These are phyloP conservation scores for Crithidia brevicula DNA, from an alignment of 208 protist species.

Conservation along the genomic window DNA sequence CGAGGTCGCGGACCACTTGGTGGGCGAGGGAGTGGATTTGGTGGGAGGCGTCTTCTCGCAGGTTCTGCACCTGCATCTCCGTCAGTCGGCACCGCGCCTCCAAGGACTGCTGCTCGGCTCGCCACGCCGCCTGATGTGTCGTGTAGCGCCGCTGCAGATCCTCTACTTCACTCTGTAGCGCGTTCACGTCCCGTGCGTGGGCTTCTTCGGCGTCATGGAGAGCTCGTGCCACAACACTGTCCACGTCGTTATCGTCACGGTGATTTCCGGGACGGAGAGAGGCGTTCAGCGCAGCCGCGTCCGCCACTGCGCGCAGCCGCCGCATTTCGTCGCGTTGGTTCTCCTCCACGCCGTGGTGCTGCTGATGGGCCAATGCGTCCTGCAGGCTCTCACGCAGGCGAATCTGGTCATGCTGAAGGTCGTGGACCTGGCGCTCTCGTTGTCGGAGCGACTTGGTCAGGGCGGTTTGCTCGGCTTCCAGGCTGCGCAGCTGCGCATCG, in stretches of 20 bases:
- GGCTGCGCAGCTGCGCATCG: conserved; percentile 13
- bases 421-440: conserved; percentile 10
- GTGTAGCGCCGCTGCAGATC: conserved; percentile 15
- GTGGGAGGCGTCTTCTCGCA: not conserved
- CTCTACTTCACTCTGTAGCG: conserved; percentile 10
- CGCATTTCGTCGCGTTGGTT: conserved; percentile 3
- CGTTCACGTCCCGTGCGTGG: not conserved
- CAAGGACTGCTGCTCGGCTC: conserved; percentile 16
- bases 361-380: not conserved
- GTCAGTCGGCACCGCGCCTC: conserved; percentile 5
- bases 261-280: not conserved
- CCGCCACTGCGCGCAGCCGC: not conserved
- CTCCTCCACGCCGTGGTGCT: not conserved
- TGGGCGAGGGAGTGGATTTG: conserved; percentile 11
- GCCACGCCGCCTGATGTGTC: conserved; percentile 16
- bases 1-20: conserved; percentile 24
- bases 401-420: not conserved
- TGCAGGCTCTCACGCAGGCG: conserved; percentile 1
- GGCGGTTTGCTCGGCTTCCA: conserved; percentile 7
- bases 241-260: not conserved
- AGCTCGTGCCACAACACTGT: not conserved
- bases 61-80: conserved; percentile 11
- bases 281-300: not conserved
- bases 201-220: not conserved
- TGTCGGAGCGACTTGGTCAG: conserved; percentile 9